phyloP scores from a whole-genome alignment of 345 rosid genomes.

The Ceriops decandra region DNA sequence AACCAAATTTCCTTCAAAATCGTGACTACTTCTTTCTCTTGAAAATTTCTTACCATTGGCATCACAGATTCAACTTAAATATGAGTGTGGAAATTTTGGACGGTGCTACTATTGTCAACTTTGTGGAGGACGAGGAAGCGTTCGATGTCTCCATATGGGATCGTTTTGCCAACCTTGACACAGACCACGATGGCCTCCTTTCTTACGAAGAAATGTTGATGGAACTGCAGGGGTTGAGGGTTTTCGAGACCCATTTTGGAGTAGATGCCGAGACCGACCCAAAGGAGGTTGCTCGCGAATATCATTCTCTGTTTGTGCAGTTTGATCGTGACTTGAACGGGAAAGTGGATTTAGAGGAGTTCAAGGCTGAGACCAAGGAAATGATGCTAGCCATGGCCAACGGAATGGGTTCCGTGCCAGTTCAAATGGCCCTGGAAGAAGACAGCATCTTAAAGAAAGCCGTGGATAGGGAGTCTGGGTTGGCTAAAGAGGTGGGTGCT shows the following conservation, averaged over 20 bases:
- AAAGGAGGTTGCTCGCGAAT: conserved; percentile 21
- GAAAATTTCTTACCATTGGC: too few relatives aligned
- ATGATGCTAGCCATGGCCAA: conserved; percentile 49
- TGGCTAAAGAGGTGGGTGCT: conserved; percentile 9
- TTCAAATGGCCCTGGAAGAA: conserved; percentile 40
- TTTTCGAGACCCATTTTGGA: conserved; percentile 39
- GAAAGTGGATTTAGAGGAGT: conserved; percentile 39
- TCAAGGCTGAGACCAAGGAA: conserved; percentile 35
- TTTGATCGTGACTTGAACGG: conserved; percentile 45
- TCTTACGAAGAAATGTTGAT: conserved; percentile 39
- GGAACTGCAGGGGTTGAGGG: conserved; percentile 40
- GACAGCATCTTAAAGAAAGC: conserved; percentile 46
- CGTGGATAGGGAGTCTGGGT: conserved; percentile 30
- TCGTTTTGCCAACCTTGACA: conserved; percentile 32
- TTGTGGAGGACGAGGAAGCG: conserved; percentile 45
- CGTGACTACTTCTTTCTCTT: too few relatives aligned
- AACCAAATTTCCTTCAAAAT: too few relatives aligned
- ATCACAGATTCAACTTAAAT: too few relatives aligned
- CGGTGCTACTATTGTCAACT: conserved; percentile 33
- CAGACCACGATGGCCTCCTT: conserved; percentile 33
- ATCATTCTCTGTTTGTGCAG: conserved; percentile 27
- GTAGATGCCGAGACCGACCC: conserved; percentile 29
- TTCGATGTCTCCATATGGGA: conserved; percentile 21
- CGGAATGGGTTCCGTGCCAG: conserved; percentile 36
- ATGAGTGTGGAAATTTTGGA: conserved; percentile 12